Percentiles rank a stretch among this genome's conserved stretches.
Evolutionary conservation across 2,329 filamentous ascomycete species (phyloP).

Genomic region (Claviceps sp.): DNA sequence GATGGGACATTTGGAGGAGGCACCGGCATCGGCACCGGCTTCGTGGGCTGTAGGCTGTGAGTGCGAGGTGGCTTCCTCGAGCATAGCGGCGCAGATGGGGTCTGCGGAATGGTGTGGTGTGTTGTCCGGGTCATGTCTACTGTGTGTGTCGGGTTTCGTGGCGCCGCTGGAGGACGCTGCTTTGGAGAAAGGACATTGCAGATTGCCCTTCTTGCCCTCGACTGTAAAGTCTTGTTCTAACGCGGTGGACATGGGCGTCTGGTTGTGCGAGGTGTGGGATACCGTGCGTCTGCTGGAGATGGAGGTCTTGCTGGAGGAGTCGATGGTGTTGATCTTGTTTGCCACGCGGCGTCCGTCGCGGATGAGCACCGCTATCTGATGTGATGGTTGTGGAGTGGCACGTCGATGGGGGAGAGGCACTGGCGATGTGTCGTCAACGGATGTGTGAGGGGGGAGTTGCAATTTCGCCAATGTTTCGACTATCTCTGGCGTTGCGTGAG

Average conservation of each 20-base stretch:
- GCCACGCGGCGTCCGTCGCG: constrained; percentile 49
- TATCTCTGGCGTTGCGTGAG: constrained; percentile 50
- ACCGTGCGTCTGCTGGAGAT: constrained; percentile 34
- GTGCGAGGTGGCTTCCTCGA: constrained; percentile 42
- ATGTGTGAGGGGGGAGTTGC: constrained; percentile 44
- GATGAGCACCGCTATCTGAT: constrained; percentile 49
- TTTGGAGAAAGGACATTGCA: constrained; percentile 68
- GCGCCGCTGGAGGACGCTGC: constrained; percentile 21
- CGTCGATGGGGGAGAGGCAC: constrained; percentile 44
- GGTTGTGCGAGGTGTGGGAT: constrained; percentile 29
- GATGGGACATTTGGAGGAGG: constrained; percentile 66
- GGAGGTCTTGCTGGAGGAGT: constrained; percentile 37
- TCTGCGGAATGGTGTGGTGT: constrained; percentile 38
- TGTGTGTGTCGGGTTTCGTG: constrained; percentile 8
- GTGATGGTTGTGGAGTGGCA: constrained; percentile 24
- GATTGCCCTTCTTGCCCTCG: constrained; percentile 61
- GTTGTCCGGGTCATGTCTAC: constrained; percentile 18
- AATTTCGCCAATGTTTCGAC: constrained; percentile 53
- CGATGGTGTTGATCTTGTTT: constrained; percentile 34
- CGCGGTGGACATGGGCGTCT: constrained; percentile 48
- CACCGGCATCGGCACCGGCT: neutral
- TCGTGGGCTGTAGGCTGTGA: too few species aligned
- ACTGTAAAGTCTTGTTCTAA: constrained; percentile 88
- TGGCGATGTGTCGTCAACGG: constrained; percentile 32
- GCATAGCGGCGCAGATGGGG: constrained; percentile 52